These are phyloP conservation scores for Mycocentrospora acerina DNA, from an alignment of 2,329 filamentous ascomycete species.

Conservation along the genomic window DNA sequence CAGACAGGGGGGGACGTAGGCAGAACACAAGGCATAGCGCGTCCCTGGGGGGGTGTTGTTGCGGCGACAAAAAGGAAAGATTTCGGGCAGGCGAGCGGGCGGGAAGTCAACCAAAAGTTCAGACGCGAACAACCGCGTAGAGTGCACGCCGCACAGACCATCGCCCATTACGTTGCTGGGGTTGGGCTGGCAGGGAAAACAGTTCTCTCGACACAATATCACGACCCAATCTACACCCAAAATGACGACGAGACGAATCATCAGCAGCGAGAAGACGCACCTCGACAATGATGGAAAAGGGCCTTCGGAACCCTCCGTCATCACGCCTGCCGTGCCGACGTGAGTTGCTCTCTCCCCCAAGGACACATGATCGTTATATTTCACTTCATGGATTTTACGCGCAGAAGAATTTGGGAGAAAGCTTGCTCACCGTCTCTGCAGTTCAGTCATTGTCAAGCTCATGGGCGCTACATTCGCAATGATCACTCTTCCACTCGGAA, in stretches of 20 bases:
- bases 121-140: conserved; percentile 2
- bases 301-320: conserved; percentile 62
- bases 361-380: no score
- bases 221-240: conserved; percentile 5
- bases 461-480: conserved; percentile 89
- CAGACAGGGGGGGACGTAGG: conserved; percentile 2
- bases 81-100: conserved; percentile 6
- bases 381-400: no score
- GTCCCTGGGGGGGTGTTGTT: neutral
- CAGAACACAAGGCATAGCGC: conserved; percentile 17
- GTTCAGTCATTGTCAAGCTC: conserved; percentile 85
- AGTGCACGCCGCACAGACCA: neutral
- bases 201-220: neutral
- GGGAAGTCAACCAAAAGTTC: conserved; percentile 15
- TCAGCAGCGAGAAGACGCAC: conserved; percentile 65
- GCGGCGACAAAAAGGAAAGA: conserved; percentile 8
- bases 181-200: no score
- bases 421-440: no score
- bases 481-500: conserved; percentile 81
- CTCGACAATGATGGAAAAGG: conserved; percentile 47
- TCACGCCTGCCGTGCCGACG: conserved; percentile 80
- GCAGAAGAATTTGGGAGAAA: no score
- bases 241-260: conserved; percentile 72
- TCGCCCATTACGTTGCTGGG: neutral
- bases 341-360: conserved; percentile 53